Evolutionary conservation across 192 early-diverging fungal species (phyloP).

Genomic region (Dissophora globulifera): DNA sequence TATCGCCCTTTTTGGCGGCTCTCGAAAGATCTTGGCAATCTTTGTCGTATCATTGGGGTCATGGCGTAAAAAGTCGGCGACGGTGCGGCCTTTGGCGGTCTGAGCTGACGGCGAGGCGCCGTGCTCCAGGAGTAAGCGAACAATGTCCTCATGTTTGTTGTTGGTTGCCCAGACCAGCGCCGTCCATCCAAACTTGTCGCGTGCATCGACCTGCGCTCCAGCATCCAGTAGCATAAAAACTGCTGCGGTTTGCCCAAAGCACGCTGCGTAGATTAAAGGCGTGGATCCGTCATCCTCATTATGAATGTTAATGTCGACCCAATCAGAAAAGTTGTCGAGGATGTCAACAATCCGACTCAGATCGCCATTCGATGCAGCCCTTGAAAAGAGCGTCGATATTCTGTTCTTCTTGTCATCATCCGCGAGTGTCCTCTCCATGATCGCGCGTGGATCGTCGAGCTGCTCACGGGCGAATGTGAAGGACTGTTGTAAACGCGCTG

Average conservation of each 20-base stretch:
- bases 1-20: slow-evolving; percentile 19
- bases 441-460: slow-evolving; percentile 29
- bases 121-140: slow-evolving; percentile 77
- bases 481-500: not conserved
- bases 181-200: slow-evolving; percentile 89
- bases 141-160: slow-evolving; percentile 78
- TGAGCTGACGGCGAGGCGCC: slow-evolving; percentile 76
- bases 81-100: slow-evolving; percentile 76
- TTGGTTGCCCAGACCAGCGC: slow-evolving; percentile 93
- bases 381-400: slow-evolving; percentile 71
- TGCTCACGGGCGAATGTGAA: slow-evolving; percentile 27
- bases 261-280: slow-evolving; percentile 88
- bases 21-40: slow-evolving; percentile 59
- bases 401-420: slow-evolving; percentile 63
- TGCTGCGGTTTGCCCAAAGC: slow-evolving; percentile 84
- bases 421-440: slow-evolving; percentile 21
- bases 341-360: slow-evolving; percentile 65
- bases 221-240: slow-evolving; percentile 72
- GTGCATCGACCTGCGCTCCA: slow-evolving; percentile 78
- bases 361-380: slow-evolving; percentile 81
- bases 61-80: slow-evolving; percentile 73
- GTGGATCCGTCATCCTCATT: slow-evolving; percentile 92
- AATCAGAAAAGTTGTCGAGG: slow-evolving; percentile 64
- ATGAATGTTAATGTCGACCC: slow-evolving; percentile 77
- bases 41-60: slow-evolving; percentile 59